Percentiles rank a stretch among this genome's conserved stretches.
phyloP scores from a whole-genome alignment of 805 yeast species.

The Kazachstania psychrophila region DNA sequence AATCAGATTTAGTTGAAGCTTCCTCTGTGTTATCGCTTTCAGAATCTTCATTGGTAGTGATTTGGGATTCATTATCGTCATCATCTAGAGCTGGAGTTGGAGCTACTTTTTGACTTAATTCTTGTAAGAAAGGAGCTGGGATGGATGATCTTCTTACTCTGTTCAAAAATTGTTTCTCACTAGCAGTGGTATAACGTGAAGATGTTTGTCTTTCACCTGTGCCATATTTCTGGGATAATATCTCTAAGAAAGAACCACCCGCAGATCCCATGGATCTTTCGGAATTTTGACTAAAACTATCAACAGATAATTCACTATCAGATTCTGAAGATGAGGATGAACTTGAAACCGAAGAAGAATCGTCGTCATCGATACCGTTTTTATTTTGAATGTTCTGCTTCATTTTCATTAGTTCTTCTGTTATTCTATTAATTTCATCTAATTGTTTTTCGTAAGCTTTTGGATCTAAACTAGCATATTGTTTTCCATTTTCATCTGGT shows the following conservation, averaged over 20 bases:
- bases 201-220: constrained; percentile 16
- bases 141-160: constrained; percentile 23
- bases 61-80: too few relatives aligned
- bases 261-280: constrained; percentile 9
- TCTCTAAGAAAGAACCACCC: constrained; percentile 24
- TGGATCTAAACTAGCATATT: constrained; percentile 21
- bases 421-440: constrained; percentile 20
- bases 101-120: constrained; percentile 17
- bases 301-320: constrained; percentile 4
- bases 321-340: constrained; percentile 7
- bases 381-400: too few relatives aligned
- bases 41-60: not conserved
- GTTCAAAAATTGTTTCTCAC: constrained; percentile 22
- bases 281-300: constrained; percentile 6
- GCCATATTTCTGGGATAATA: constrained; percentile 28
- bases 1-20: not conserved
- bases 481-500: not conserved
- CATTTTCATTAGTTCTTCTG: constrained; percentile 15
- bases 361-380: not conserved
- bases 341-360: constrained; percentile 4
- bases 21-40: not conserved
- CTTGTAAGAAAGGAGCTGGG: constrained; percentile 21
- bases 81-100: constrained; percentile 6
- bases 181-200: constrained; percentile 2
- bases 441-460: constrained; percentile 14